Evolutionary conservation across 106 monocot genomes (phyloP).

Genomic region (Phalaenopsis aphrodite): DNA sequence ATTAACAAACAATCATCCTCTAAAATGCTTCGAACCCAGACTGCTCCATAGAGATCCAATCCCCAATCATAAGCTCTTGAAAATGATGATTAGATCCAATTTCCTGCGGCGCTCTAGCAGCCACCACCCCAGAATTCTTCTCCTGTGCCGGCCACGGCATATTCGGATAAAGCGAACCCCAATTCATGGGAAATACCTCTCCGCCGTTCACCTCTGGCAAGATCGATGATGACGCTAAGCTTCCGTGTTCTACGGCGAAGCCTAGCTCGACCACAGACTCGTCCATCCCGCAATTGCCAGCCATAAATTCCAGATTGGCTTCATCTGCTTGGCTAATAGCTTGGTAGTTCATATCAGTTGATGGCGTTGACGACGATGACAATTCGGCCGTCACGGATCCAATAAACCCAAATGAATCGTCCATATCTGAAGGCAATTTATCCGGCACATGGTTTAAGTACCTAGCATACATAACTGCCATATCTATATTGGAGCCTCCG

Average conservation of each 20-base stretch:
- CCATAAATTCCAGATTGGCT: not conserved
- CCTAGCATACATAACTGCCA: slow-evolving; percentile 10
- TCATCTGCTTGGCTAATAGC: not conserved
- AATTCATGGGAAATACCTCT: not conserved
- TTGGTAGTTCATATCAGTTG: slow-evolving; percentile 1
- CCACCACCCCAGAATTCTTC: not conserved
- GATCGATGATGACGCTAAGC: not conserved
- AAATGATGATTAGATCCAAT: not conserved
- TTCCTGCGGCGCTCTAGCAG: not conserved
- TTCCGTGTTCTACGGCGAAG: not conserved
- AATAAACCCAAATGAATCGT: not conserved
- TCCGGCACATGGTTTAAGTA: slow-evolving; percentile 10
- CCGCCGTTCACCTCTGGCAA: slow-evolving; percentile 3
- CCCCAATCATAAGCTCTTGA: slow-evolving; percentile 5
- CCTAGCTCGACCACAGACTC: not conserved
- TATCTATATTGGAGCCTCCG: slow-evolving; percentile 1
- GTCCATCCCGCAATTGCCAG: not conserved
- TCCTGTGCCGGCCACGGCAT: not conserved
- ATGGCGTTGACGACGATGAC: not conserved
- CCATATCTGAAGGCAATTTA: not conserved
- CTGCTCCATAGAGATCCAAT: slow-evolving; percentile 3
- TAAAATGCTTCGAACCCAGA: slow-evolving; percentile 9
- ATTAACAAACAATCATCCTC: not conserved
- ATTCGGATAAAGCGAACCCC: not conserved
- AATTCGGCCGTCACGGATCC: not conserved